Conservation (phyloP, 2,329 filamentous ascomycete genomes). For the Endothia cerciana region DNA sequence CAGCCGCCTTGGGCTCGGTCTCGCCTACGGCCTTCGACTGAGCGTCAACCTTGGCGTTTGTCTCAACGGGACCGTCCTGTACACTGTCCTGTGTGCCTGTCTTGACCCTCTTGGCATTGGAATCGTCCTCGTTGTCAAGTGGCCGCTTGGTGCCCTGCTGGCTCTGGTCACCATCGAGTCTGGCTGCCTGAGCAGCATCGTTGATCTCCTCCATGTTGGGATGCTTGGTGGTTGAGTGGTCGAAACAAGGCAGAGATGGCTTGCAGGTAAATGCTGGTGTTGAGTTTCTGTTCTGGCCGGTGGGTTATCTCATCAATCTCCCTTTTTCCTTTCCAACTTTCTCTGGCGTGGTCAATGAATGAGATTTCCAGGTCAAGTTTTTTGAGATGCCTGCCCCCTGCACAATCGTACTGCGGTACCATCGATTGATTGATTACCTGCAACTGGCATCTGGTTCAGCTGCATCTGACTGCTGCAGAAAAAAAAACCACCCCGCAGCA, state of each 20-base stretch:
- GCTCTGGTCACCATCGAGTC: constrained; percentile 28
- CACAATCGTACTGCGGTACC: neutral
- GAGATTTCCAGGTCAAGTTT: neutral
- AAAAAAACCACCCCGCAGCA: constrained; percentile 15
- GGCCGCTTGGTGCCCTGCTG: constrained; percentile 27
- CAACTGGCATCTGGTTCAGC: neutral
- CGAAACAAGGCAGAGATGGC: neutral
- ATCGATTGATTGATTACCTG: neutral
- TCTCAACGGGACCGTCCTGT: neutral
- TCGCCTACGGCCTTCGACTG: neutral
- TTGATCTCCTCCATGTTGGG: constrained; percentile 19
- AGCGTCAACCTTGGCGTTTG: constrained; percentile 15
- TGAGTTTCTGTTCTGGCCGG: neutral
- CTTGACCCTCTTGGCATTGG: constrained; percentile 61
- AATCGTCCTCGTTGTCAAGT: constrained; percentile 34
- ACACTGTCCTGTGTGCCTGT: constrained; percentile 41
- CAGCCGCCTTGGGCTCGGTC: neutral
- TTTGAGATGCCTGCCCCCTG: constrained; percentile 10
- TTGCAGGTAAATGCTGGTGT: neutral
- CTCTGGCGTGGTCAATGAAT: neutral
- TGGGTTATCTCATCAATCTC: neutral
- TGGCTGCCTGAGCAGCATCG: constrained; percentile 20
- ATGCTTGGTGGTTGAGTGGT: neutral
- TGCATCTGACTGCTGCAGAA: constrained; percentile 9
- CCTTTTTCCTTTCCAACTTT: neutral